Base-by-base conservation (phyloP, 352 stramenopile species). In the Achlya hypogyna region DNA sequence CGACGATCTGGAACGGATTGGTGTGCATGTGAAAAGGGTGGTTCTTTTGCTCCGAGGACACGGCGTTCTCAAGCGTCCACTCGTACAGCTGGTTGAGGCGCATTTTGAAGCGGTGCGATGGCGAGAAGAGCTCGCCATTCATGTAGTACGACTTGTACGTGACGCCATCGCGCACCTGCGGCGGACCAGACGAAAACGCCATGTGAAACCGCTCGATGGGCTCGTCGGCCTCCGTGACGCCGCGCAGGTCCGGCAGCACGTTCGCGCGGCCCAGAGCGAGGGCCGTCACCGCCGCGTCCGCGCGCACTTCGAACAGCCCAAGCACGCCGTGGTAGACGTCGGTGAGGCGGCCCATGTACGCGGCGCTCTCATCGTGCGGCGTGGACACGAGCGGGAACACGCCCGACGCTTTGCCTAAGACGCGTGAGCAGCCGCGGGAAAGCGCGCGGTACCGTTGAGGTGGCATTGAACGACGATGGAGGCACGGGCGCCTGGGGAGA, bases 21-120 rank as follows among this genome's bases (percentile, higher is more conserved):
- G 84, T 89, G 72, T 95, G 86, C 62, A 93, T 65, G 69, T 93
- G 86, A 64, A 93, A 95, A 53, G 86, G 86, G 58, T 95, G 86
- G 54, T 91, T 91, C 72, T 82, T 87, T 10, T 72, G 40, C 3
- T 80, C 75, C 35, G 82, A 73, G 12, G 86, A 75, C 4, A 76
- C 71, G 32, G 72, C 69, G 65, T 90, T 89, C 18, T 81, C 72
- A 64, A 94, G 66, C 2, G 85, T 77, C 86, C 84, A 94, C 73
- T 94, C 82, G 53, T 89, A 77, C 1, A 91, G 78, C 4, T 69
- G 65, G 16, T 75, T 73, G 23, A 93, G 73, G 16, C 60, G 65
- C 76, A 92, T 88, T 0, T 74, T 74, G 40, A 71, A 78, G 18
- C 79, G 75, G 53, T 70, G 79, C 6, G 62, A 74, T 53, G 76